These are phyloP conservation scores for Pichia phayaonensis DNA, from an alignment of 805 yeast genomes.

Conservation along the genomic window DNA sequence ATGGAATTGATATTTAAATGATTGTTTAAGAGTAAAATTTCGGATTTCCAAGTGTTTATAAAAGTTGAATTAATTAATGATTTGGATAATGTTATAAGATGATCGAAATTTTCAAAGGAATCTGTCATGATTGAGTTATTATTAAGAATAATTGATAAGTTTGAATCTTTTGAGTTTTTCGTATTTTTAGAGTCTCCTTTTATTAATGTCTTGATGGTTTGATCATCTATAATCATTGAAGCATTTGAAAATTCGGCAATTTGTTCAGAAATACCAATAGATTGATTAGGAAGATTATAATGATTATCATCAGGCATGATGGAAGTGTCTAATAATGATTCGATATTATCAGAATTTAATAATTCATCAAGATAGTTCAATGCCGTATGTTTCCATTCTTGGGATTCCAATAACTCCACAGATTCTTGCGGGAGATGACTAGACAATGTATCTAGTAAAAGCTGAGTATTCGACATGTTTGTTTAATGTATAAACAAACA, in stretches of 20 bases:
- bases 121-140: neutral
- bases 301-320: constrained; percentile 13
- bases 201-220: neutral
- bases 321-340: constrained; percentile 19
- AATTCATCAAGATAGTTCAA: constrained; percentile 30
- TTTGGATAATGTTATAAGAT: neutral
- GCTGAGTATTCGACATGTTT: constrained; percentile 13
- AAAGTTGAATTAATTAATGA: neutral
- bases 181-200: neutral
- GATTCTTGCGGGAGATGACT: constrained; percentile 23
- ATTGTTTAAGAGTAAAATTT: neutral
- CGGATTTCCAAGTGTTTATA: neutral
- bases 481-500: no score
- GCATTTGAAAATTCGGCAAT: constrained; percentile 54
- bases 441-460: constrained; percentile 32
- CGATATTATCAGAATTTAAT: constrained; percentile 38
- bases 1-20: neutral
- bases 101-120: constrained; percentile 2
- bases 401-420: constrained; percentile 22
- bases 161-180: neutral
- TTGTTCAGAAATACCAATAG: constrained; percentile 35
- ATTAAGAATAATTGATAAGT: constrained; percentile 40
- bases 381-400: constrained; percentile 29
- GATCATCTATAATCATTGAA: constrained; percentile 2
- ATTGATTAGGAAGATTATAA: neutral